Evolutionary conservation across 257 asterid species (phyloP).

Genomic region (Paraleonurus japonicus): DNA sequence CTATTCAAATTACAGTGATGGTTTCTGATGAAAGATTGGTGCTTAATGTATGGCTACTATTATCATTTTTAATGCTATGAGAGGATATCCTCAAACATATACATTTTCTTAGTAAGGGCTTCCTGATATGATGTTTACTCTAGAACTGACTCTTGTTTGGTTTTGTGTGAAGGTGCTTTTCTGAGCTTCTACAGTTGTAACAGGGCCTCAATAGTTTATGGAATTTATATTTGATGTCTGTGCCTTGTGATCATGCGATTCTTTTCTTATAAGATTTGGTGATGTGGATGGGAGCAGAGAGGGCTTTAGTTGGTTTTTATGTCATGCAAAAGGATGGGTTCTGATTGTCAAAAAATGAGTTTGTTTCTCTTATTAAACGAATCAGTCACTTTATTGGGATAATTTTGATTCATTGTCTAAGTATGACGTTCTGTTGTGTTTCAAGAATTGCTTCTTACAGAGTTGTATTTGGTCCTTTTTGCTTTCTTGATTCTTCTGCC

Average conservation of each 20-base stretch:
- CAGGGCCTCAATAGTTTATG: not conserved
- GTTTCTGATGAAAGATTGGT: slow-evolving; percentile 7
- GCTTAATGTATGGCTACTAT: not conserved
- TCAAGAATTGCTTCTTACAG: slow-evolving; percentile 3
- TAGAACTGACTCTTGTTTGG: not conserved
- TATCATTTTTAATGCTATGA: not conserved
- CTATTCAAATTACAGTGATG: not conserved
- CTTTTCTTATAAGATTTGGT: not conserved
- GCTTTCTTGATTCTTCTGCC: slow-evolving; percentile 16
- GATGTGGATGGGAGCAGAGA: not conserved
- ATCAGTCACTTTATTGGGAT: not conserved
- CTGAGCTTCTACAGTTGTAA: slow-evolving; percentile 16
- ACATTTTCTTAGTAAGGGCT: not conserved
- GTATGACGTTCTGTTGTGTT: slow-evolving; percentile 12
- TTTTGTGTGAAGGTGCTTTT: not conserved
- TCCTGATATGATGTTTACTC: not conserved
- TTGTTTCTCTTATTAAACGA: not conserved
- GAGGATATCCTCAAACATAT: not conserved
- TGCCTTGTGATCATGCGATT: not conserved
- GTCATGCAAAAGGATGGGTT: not conserved
- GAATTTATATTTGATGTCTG: not conserved
- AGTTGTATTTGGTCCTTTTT: slow-evolving; percentile 1
- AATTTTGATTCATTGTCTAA: not conserved
- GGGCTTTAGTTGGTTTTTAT: not conserved
- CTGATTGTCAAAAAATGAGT: not conserved